Evolutionary conservation across 495 filamentous ascomycete species (phyloP), one percentile per base, ranked within the genome.

Genomic region (Zalerion maritima): DNA sequence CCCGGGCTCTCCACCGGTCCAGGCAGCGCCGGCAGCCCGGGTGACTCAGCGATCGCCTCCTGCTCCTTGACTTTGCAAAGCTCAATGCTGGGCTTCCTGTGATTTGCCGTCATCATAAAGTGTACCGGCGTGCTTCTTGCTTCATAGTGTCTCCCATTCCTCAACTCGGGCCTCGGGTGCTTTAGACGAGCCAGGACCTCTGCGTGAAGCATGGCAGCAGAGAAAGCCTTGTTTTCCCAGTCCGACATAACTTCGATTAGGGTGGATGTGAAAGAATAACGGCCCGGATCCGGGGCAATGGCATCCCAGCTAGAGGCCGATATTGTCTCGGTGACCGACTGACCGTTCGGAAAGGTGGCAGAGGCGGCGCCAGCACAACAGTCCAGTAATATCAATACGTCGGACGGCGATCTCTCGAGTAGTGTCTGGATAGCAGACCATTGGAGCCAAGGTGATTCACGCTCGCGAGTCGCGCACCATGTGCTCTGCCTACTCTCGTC

Each of bases 391-490:
- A 69, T 65, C 14, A 68, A 38, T 14, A 64, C 57, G 36, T 71
- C 64, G 1, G 60, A 68, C 4, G 47, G 34, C n/a, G 61, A 63
- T 26, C 62, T 40, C 36, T 68, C 62, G 15, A 69, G 46, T n/a
- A 67, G 40, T 0, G 55, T 66, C 35, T 69, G 61, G 23, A 70
- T 64, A 14, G 60, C 62, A 4, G 58, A 68, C 64, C 64, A 70
- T 47, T 59, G 53, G 13, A 63, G 43, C 54, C 54, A 62, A 2
- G 60, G 54, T 6, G 57, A 64, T 21, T 52, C 47, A 11, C 43
- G 38, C 31, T 36, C 48, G 21, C 58, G 56, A 24, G 50, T 52
- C 49, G 57, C 60, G 24, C 59, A 62, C 65, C 65, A 70, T 1
- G 64, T 61, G 35, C 64, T 63, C 38, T 65, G 62, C 14, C 63